phyloP scores from a whole-genome alignment of 2,329 filamentous ascomycete species.

The Dothistroma septosporum region DNA sequence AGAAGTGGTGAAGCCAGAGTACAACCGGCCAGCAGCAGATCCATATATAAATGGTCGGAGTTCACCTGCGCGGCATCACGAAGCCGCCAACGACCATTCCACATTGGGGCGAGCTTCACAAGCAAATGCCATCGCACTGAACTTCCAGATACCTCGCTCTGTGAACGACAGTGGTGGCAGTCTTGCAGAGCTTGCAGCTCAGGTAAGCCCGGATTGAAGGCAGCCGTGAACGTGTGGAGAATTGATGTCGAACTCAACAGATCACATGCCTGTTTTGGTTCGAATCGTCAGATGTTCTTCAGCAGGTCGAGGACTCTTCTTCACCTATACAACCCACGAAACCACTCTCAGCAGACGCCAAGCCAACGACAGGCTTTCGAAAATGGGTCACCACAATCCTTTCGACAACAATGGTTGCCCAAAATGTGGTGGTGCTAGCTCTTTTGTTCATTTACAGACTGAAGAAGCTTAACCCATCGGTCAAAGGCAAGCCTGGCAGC shows the following conservation, averaged over 20 bases:
- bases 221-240: background rate
- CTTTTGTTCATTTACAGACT: constrained; percentile 89
- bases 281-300: constrained; percentile 75
- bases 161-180: constrained; percentile 73
- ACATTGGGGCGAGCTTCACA: constrained; percentile 26
- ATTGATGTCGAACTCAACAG: constrained; percentile 44
- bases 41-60: constrained; percentile 18
- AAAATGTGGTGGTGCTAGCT: constrained; percentile 88
- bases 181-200: constrained; percentile 76
- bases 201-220: constrained; percentile 50
- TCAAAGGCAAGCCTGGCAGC: constrained; percentile 87
- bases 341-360: constrained; percentile 65
- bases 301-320: constrained; percentile 61
- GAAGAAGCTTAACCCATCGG: constrained; percentile 82
- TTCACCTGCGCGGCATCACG: constrained; percentile 19
- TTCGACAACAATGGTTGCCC: constrained; percentile 90
- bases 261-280: constrained; percentile 98
- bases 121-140: constrained; percentile 43
- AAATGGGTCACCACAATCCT: constrained; percentile 93
- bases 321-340: constrained; percentile 35
- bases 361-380: constrained; percentile 73
- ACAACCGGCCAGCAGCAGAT: constrained; percentile 9
- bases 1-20: constrained; percentile 13
- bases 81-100: constrained; percentile 10
- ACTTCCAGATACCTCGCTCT: constrained; percentile 67